These are phyloP conservation scores for Prunus padus DNA, from an alignment of 306 rosid genomes.

Conservation along the genomic window DNA sequence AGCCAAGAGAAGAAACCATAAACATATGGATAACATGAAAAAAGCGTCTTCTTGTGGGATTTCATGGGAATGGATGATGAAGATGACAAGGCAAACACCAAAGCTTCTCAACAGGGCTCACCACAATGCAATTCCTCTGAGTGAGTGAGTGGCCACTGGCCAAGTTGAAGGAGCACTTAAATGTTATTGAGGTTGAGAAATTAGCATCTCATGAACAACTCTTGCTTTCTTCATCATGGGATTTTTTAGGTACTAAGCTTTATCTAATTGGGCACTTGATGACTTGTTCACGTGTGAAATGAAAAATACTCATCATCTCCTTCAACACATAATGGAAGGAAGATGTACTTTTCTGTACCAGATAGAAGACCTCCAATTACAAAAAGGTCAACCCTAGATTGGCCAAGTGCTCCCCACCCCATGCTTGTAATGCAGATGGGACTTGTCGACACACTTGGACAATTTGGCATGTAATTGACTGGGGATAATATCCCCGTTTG, in stretches of 20 bases:
- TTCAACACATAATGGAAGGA: neutral
- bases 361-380: conserved; percentile 23
- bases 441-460: conserved; percentile 6
- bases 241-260: neutral
- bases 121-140: conserved; percentile 26
- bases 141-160: conserved; percentile 34
- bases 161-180: conserved; percentile 48
- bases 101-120: conserved; percentile 22
- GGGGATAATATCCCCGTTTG: too few relatives aligned
- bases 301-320: neutral
- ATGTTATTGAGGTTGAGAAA: neutral
- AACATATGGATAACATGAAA: conserved; percentile 33
- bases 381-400: conserved; percentile 26
- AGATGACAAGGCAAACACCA: conserved; percentile 38
- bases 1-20: neutral
- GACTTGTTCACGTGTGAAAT: conserved; percentile 8
- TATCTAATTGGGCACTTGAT: conserved; percentile 3
- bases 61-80: conserved; percentile 16
- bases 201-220: conserved; percentile 1
- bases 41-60: neutral
- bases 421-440: conserved; percentile 18
- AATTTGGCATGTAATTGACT: neutral
- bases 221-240: neutral
- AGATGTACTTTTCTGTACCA: conserved; percentile 32
- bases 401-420: conserved; percentile 13